Conservation (phyloP, 306 rosid genomes). For the Trichosanthes truncata region DNA sequence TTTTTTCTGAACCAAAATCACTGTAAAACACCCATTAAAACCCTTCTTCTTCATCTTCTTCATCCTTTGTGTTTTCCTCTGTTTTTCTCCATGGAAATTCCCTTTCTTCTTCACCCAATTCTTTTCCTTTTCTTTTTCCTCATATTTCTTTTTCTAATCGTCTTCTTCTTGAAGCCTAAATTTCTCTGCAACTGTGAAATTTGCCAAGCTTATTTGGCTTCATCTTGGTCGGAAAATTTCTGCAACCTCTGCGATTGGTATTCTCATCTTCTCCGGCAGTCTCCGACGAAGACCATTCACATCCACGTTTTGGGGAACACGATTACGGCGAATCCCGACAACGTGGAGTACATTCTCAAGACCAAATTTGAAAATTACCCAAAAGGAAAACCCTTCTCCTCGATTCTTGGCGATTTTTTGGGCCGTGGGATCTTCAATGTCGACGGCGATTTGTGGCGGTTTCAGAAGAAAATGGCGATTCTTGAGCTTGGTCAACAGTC, state of each 20-base stretch:
- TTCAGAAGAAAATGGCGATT: constrained; percentile 58
- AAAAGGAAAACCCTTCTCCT: constrained; percentile 57
- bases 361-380: constrained; percentile 64
- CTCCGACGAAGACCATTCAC: constrained; percentile 59
- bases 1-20: neutral
- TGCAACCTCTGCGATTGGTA: constrained; percentile 73
- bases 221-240: constrained; percentile 51
- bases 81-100: constrained; percentile 1
- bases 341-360: constrained; percentile 69
- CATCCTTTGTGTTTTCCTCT: neutral
- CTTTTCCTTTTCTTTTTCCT: neutral
- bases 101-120: constrained; percentile 7
- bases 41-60: neutral
- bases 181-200: constrained; percentile 48
- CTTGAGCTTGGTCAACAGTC: constrained; percentile 41
- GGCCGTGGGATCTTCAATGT: constrained; percentile 84
- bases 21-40: neutral
- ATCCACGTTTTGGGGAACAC: constrained; percentile 57
- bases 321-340: constrained; percentile 61
- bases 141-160: neutral
- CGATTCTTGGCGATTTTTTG: constrained; percentile 59
- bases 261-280: constrained; percentile 41
- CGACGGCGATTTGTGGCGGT: constrained; percentile 63
- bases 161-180: neutral
- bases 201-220: constrained; percentile 41